Conservation (phyloP, 352 stramenopile species). For the Vaucheria bursata region DNA sequence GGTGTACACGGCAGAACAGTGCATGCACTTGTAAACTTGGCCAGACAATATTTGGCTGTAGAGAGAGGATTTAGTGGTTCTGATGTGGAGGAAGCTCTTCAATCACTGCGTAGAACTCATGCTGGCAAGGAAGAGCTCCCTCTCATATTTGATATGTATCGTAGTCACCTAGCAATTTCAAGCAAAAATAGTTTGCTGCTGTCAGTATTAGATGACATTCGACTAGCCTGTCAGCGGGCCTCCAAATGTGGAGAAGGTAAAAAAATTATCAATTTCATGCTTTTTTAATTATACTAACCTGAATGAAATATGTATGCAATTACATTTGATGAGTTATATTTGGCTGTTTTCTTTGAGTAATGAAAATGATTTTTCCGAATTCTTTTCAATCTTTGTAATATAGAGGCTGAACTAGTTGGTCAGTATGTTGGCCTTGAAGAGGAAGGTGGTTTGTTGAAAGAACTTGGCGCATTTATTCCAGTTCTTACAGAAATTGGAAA, state of each 20-base stretch:
- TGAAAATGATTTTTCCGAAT: too few relatives aligned
- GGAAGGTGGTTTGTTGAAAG: too few relatives aligned
- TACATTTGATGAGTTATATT: too few relatives aligned
- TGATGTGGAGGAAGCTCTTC: conserved; percentile 64
- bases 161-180: conserved; percentile 31
- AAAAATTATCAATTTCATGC: too few relatives aligned
- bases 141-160: conserved; percentile 36
- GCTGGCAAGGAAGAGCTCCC: conserved; percentile 18
- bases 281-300: too few relatives aligned
- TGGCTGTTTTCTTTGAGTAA: too few relatives aligned
- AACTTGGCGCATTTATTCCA: conserved; percentile 31
- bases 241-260: not conserved
- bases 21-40: conserved; percentile 55
- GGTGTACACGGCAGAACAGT: conserved; percentile 54
- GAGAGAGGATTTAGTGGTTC: conserved; percentile 62
- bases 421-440: too few relatives aligned
- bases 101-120: conserved; percentile 55
- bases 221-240: not conserved
- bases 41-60: conserved; percentile 60
- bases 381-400: too few relatives aligned
- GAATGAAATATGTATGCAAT: too few relatives aligned
- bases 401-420: too few relatives aligned
- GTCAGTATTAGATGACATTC: conserved; percentile 39
- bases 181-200: conserved; percentile 44
- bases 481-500: conserved; percentile 41